Evolutionary conservation across 2,329 filamentous ascomycete species (phyloP).

Genomic region (Aspergillus fumigatus): DNA sequence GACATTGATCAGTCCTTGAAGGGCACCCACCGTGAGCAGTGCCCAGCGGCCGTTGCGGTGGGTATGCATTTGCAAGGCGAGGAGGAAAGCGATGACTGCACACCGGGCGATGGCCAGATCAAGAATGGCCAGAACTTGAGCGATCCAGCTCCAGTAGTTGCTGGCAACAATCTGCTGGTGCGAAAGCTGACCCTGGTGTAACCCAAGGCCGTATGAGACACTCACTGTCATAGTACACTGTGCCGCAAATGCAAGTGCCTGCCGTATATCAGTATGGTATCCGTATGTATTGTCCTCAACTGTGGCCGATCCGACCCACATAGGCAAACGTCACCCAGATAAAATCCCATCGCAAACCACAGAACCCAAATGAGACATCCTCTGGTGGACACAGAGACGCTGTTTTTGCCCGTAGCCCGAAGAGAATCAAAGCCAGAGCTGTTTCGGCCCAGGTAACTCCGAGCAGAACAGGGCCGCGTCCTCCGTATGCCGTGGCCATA

Average conservation of each 20-base stretch:
- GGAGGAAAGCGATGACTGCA: conserved; percentile 15
- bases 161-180: conserved; percentile 7
- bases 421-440: conserved; percentile 11
- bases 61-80: conserved; percentile 12
- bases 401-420: conserved; percentile 13
- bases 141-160: conserved; percentile 18
- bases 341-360: conserved; percentile 18
- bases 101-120: conserved; percentile 11
- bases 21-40: conserved; percentile 10
- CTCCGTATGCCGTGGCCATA: conserved; percentile 4
- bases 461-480: conserved; percentile 12
- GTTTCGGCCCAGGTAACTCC: conserved; percentile 18
- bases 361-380: conserved; percentile 8
- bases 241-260: conserved; percentile 9
- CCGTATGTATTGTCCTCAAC: neutral
- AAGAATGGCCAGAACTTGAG: conserved; percentile 10
- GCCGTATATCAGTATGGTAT: conserved; percentile 1
- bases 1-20: conserved; percentile 13
- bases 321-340: conserved; percentile 15
- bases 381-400: conserved; percentile 11
- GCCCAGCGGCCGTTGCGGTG: conserved; percentile 8
- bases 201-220: conserved; percentile 12
- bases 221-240: conserved; percentile 15
- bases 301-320: conserved; percentile 3
- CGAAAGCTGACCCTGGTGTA: conserved; percentile 9